Base-by-base conservation (phyloP, 768 basidiomycete species). In the Phylloporus arenicola region DNA sequence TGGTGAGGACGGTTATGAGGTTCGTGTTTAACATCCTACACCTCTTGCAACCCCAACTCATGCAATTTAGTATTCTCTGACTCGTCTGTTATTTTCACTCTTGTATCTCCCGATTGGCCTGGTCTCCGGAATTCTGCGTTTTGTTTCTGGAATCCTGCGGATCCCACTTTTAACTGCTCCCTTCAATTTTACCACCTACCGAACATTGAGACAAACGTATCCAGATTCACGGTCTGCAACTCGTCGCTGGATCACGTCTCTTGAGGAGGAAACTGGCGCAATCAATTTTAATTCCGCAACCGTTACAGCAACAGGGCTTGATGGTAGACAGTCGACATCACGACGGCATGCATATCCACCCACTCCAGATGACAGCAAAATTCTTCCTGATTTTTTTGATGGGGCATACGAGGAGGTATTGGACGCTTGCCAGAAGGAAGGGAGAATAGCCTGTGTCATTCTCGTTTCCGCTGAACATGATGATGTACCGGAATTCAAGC, bases 381-480 rank as follows among this genome's bases (percentile, higher is more conserved):
- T 82, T 12, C 69, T 95, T 1, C 92, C 92, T 0, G 88, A 92
- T 51, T 95, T 96, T 69, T 82, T 75, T 43, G 66, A 84, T 4
- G 87, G 88, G 2, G 77, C 80, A 16, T 97, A 98, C 64, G 92
- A 97, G 54, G 79, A 84, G 4, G 86, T 85, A 35, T 68, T 95
- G 54, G 75, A 80, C 46, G 61, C 67, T 34, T 88, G 90, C 52
- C 81, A 91, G 63, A 79, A 74, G 44, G 87, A 94, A 39, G 70
- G 75, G 19, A 81, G 79, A 64, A 75, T 96, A 45, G 84, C 84
- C 0, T 89, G 92, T 59, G 79, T 93, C 3, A 68, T 97, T 4
- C 72, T 98, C 27, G 83, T 91, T 50, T 92, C 88, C 58, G 83
- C 83, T 33, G 93, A 96, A 62, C 93, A 99, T 58, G 92, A 97